Percentiles rank a stretch among this genome's conserved stretches.
These are phyloP conservation scores for Chaetomiaceae sp. DNA, from an alignment of 2,329 filamentous ascomycete species.

Conservation along the genomic window DNA sequence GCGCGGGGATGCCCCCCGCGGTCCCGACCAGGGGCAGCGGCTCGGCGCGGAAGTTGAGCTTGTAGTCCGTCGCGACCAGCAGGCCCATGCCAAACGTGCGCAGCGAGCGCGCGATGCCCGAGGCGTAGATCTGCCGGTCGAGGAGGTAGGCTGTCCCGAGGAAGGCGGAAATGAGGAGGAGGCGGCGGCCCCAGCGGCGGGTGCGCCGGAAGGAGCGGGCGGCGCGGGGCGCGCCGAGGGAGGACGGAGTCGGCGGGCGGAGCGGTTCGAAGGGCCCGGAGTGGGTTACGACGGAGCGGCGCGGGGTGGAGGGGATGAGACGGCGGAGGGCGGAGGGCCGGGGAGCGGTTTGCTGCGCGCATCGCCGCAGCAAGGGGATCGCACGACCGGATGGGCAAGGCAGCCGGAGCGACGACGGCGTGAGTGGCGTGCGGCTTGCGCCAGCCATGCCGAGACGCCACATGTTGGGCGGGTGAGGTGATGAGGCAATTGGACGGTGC, in stretches of 20 bases:
- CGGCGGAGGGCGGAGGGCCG: neutral
- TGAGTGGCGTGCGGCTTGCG: neutral
- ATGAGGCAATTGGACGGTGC: neutral
- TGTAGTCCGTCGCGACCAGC: conserved; percentile 85
- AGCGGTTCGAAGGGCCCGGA: conserved; percentile 57
- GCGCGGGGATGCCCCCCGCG: conserved; percentile 63
- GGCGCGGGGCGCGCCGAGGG: conserved; percentile 66
- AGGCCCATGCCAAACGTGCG: conserved; percentile 79
- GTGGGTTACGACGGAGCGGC: neutral
- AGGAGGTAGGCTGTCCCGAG: conserved; percentile 60
- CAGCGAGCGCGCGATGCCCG: conserved; percentile 70
- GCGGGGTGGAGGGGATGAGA: neutral
- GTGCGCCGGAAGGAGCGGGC: conserved; percentile 68
- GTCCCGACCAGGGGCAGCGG: conserved; percentile 49
- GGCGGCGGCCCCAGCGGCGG: conserved; percentile 71
- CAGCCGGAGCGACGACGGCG: neutral
- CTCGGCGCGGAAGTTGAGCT: conserved; percentile 84
- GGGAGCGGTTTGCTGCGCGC: neutral
- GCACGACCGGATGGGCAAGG: too few relatives aligned
- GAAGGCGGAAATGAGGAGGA: conserved; percentile 58
- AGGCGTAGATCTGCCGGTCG: conserved; percentile 74
- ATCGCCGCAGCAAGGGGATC: neutral
- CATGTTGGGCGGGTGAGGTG: conserved; percentile 5
- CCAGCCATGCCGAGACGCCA: conserved; percentile 12
- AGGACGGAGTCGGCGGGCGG: conserved; percentile 71